Evolutionary conservation across 2,329 filamentous ascomycete species (phyloP).

Genomic region (Emmonsia crescens): DNA sequence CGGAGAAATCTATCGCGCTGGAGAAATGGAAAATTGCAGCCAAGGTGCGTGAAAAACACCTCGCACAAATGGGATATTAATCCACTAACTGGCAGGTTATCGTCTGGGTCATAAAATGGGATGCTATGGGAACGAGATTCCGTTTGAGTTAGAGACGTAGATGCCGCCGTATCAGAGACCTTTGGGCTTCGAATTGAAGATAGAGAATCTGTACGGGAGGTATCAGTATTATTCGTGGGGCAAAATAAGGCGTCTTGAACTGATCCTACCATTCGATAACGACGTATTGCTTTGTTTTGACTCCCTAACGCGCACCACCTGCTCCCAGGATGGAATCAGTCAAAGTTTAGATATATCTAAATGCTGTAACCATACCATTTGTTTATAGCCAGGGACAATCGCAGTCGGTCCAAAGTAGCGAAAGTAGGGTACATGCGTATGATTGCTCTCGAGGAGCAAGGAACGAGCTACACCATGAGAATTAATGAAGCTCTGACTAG

Average conservation of each 20-base stretch:
- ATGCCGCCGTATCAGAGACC: constrained; percentile 14
- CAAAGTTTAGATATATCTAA: not conserved
- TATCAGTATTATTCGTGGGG: not conserved
- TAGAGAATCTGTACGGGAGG: constrained; percentile 19
- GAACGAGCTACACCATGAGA: constrained; percentile 22
- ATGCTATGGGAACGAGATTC: constrained; percentile 32
- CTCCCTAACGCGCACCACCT: constrained; percentile 48
- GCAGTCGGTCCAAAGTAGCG: constrained; percentile 84
- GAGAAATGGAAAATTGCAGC: constrained; percentile 78
- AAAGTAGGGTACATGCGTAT: constrained; percentile 64
- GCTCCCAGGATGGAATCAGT: constrained; percentile 41
- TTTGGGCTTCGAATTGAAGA: constrained; percentile 28
- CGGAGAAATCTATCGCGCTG: constrained; percentile 60
- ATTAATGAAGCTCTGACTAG: constrained; percentile 7
- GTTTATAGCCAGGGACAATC: constrained; percentile 84
- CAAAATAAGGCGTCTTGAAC: not conserved
- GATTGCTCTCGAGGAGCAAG: constrained; percentile 26
- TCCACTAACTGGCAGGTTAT: constrained; percentile 58
- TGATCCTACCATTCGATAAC: constrained; percentile 26
- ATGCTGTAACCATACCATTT: constrained; percentile 55
- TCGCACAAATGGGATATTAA: constrained; percentile 67
- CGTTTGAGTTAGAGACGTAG: constrained; percentile 12
- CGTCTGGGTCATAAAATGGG: constrained; percentile 67
- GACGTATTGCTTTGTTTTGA: constrained; percentile 31
- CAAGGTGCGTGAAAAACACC: constrained; percentile 70